Base-by-base conservation (phyloP, 345 rosid genomes). In the Aethionema arabicum region DNA sequence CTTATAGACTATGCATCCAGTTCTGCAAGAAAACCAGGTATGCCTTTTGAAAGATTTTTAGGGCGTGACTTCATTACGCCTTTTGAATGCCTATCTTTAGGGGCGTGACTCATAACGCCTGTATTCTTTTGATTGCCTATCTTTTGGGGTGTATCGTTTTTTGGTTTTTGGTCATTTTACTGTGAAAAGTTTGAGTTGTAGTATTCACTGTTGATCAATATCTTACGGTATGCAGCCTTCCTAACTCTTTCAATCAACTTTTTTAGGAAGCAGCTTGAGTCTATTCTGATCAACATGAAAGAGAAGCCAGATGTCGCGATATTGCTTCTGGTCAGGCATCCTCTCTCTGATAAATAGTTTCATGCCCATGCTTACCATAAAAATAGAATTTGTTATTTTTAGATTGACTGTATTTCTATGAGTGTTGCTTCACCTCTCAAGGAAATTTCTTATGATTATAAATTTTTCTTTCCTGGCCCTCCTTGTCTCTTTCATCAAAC, bases 11-110 rank as follows among this genome's bases (percentile, higher is more conserved):
- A 12, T 87, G 95, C 70, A 90, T 93, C 83, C 90, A 84, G 68
- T 93, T 93, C 76, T 93, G 96, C 76, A 93, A 93, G 81, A 79
- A 84, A 75, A 93, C 99, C 32, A 90, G 96, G 98, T 92, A 74
- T 32, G 6, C 55, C 47, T 46, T 62, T 46, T 53, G 27, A 21
- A 21, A 1, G 27, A 35, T 53, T 52, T 4, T 35, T 21, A 11
- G 29, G 51, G 12, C 39, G 8, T 45, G 48, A 43, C 37, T 66
- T 8, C 43, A 42, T 14, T 6, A 32, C 39, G 51, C 52, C 61
- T 27, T 51, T 5, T 52, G 47, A 41, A 10, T 16, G 21, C 32
- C 11, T 29, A 30, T 56, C 48, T 32, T 21, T 21, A 21, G 27
- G 27, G 27, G 2, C 2, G 27, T 21, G 27, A 21, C 27, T 21